Base-by-base conservation (phyloP, 768 basidiomycete genomes). In the Mycena leptocephala region DNA sequence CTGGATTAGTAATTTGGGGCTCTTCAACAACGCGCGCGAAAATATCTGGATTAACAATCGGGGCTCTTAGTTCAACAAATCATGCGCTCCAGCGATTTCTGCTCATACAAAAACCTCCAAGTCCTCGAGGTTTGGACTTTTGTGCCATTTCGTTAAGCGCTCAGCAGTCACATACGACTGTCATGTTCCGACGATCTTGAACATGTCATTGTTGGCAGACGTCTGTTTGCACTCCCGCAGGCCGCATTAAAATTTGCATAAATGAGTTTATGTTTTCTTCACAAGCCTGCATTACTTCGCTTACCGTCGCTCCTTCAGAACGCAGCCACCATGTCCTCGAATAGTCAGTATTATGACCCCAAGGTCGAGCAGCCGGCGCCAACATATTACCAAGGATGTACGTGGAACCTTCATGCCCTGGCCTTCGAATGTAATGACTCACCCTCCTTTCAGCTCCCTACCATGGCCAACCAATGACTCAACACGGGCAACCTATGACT, bases 321-420 rank as follows among this genome's bases (percentile, higher is more conserved):
- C 22, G 26, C 22, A 53, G n/a, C 22, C 58, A 24, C 39, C 0
- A 71, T 71, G 70, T 71, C 70, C 48, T 4, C 56, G 26, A 56
- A 56, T 32, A 33, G 65, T 16, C 66, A 68, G 46, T 69, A 71
- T 28, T 71, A 71, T 46, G 59, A 71, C 18, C 70, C 58, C 24
- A 71, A 71, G 9, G n/a, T 71, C 70, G 11, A 59, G 18, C 59
- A 71, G 20, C 70, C 70, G 2, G 32, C 59, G 7, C 70, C 70
- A 30, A 28, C 70, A 28, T 71, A 71, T 10, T 53, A 71, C 14
- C 68, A 70, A 26, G 46, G 46, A 22, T 0, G 70, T 71, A 48
- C 5, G 28, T 18, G 46, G 8, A 22, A 30, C 14, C 30, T 24
- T 26, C 16, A 11, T n/a, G n/a, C 7, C 28, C 11, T 16, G 13